A percentile compares a stretch with the other conserved stretches of the same genome.
These are phyloP conservation scores for Gossypium schwendimanii DNA, from an alignment of 441 rosid species.

Conservation along the genomic window DNA sequence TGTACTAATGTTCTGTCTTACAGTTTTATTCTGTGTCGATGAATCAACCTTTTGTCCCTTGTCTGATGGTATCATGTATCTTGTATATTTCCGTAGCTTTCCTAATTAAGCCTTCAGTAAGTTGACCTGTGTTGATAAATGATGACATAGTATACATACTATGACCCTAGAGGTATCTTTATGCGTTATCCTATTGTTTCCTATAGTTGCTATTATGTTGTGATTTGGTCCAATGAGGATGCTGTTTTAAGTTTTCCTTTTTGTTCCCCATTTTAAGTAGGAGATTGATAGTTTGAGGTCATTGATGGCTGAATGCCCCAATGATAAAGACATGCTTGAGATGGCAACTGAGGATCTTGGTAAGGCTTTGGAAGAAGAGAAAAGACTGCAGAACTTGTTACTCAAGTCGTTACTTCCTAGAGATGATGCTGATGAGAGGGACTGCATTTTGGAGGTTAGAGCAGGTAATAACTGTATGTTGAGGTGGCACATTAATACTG, in stretches of 20 bases:
- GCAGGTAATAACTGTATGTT: constrained; percentile 51
- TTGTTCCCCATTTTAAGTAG: constrained; percentile 27
- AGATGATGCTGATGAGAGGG: constrained; percentile 95
- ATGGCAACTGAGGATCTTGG: constrained; percentile 67
- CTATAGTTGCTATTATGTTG: neutral
- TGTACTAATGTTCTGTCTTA: neutral
- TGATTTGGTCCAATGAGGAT: neutral
- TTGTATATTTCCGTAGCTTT: neutral
- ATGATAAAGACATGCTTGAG: constrained; percentile 74
- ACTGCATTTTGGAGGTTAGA: constrained; percentile 93
- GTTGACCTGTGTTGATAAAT: neutral
- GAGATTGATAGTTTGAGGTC: constrained; percentile 69
- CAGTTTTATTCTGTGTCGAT: neutral
- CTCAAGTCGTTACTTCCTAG: constrained; percentile 77
- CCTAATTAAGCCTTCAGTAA: neutral
- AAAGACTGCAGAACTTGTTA: constrained; percentile 58
- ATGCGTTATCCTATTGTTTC: neutral
- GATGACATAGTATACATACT: neutral
- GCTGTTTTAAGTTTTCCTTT: neutral
- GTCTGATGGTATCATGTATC: neutral
- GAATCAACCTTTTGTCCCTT: neutral
- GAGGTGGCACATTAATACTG: neutral
- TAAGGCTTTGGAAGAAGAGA: constrained; percentile 56
- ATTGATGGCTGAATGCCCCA: constrained; percentile 50
- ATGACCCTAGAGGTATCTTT: neutral